These are phyloP conservation scores for Wickerhamiella azyma DNA, from an alignment of 805 yeast genomes.

Conservation along the genomic window DNA sequence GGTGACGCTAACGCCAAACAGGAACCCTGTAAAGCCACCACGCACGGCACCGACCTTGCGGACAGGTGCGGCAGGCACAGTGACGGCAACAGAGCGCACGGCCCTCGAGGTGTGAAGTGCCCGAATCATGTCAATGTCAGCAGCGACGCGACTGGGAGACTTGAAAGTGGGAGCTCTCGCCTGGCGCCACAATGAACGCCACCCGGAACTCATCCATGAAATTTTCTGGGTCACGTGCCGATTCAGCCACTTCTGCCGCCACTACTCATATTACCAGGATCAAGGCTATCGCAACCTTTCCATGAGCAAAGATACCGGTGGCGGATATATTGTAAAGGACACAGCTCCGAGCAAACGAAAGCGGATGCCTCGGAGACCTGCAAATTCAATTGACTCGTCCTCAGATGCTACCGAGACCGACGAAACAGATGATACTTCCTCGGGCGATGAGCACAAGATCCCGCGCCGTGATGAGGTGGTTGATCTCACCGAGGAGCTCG, in stretches of 20 bases:
- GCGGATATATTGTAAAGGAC: not conserved
- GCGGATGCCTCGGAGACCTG: not conserved
- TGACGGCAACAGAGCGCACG: conserved; percentile 2
- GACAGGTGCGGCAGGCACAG: conserved; percentile 9
- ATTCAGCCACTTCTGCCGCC: no score
- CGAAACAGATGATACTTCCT: not conserved
- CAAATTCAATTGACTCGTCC: not conserved
- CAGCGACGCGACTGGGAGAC: not conserved
- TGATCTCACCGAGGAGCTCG: conserved; percentile 2
- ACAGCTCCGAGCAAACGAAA: conserved; percentile 2
- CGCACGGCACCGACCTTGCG: conserved; percentile 18
- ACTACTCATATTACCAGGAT: not conserved
- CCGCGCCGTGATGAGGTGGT: conserved; percentile 2
- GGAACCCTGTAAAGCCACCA: conserved; percentile 54
- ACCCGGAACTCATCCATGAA: not conserved
- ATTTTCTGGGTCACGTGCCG: not conserved
- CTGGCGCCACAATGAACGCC: not conserved
- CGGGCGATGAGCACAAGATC: not conserved
- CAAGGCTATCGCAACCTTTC: not conserved
- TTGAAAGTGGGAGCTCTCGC: no score
- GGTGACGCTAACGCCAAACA: conserved; percentile 60
- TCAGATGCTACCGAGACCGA: not conserved
- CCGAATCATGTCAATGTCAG: not conserved
- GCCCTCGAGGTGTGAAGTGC: conserved; percentile 8
- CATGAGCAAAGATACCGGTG: conserved; percentile 1